A percentile compares a stretch with the other conserved stretches of the same genome.
These are phyloP conservation scores for Rubroboletus satanas DNA, from an alignment of 768 basidiomycete genomes.

Conservation along the genomic window DNA sequence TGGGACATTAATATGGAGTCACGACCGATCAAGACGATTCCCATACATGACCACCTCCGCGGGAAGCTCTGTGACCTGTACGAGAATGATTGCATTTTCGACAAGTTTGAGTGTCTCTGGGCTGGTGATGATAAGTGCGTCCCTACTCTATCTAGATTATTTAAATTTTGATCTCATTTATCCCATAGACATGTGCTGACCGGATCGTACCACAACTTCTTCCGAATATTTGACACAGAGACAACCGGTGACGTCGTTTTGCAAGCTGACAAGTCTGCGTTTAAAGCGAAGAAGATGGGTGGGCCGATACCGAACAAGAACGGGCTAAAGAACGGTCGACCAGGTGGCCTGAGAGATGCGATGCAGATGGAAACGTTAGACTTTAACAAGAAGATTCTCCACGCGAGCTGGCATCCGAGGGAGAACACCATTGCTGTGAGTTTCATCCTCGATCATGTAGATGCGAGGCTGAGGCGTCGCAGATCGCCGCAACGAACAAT, in stretches of 20 bases:
- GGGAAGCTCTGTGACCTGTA: conserved; percentile 98
- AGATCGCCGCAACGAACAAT: conserved; percentile 86
- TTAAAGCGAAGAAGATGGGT: conserved; percentile 99
- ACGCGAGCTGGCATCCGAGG: conserved; percentile 95
- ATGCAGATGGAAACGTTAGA: conserved; percentile 86
- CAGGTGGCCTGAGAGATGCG: conserved; percentile 67
- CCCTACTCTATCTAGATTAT: conserved; percentile 10
- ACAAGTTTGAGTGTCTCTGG: conserved; percentile 99
- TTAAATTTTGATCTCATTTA: not conserved
- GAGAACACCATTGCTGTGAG: conserved; percentile 97
- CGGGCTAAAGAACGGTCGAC: conserved; percentile 73
- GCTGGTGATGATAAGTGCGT: conserved; percentile 93
- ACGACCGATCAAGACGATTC: conserved; percentile 93
- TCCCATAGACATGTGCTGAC: conserved; percentile 82
- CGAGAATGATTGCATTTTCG: conserved; percentile 99
- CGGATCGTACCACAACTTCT: conserved; percentile 99
- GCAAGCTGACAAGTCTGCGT: conserved; percentile 98
- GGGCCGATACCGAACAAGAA: conserved; percentile 73
- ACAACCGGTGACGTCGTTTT: conserved; percentile 84
- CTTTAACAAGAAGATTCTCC: conserved; percentile 97
- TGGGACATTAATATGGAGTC: conserved; percentile 99
- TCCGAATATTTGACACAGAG: conserved; percentile 98
- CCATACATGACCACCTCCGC: conserved; percentile 96
- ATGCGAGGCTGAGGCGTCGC: conserved; percentile 7
- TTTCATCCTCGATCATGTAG: conserved; percentile 12